Evolutionary conservation across 805 yeast species (phyloP).

Genomic region (Schwanniomyces occidentalis): DNA sequence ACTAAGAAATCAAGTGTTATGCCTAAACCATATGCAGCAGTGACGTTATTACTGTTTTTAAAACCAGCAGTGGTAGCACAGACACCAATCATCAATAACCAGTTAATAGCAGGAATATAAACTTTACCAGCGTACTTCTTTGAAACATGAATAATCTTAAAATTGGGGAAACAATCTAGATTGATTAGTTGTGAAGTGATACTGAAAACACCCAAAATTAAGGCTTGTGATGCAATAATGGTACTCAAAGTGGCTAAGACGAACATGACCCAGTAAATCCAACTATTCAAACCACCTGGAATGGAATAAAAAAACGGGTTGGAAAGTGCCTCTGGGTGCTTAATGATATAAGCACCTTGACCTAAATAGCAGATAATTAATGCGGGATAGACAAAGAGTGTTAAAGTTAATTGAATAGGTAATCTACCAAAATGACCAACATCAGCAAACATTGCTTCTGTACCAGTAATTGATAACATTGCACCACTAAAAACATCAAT

Average conservation of each 20-base stretch:
- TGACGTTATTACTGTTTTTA: conserved; percentile 47
- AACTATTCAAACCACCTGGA: conserved; percentile 49
- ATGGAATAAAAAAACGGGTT: conserved; percentile 50
- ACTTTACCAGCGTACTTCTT: conserved; percentile 48
- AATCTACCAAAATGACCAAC: conserved; percentile 54
- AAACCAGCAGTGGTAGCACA: conserved; percentile 53
- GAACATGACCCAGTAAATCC: conserved; percentile 51
- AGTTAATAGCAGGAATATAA: conserved; percentile 52
- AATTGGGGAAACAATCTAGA: conserved; percentile 54
- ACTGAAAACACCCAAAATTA: conserved; percentile 55
- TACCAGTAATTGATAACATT: conserved; percentile 57
- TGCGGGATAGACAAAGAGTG: conserved; percentile 50
- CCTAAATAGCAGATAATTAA: conserved; percentile 56
- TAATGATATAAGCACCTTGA: conserved; percentile 51
- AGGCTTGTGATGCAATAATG: conserved; percentile 61
- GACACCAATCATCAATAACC: conserved; percentile 52
- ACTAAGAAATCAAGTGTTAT: conserved; percentile 55
- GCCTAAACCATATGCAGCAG: conserved; percentile 63
- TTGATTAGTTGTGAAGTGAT: conserved; percentile 53
- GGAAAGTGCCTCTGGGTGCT: conserved; percentile 37
- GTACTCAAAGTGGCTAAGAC: conserved; percentile 55
- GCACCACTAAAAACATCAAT: conserved; percentile 50
- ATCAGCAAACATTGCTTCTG: conserved; percentile 67
- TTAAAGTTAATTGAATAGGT: conserved; percentile 50
- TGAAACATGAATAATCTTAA: conserved; percentile 48